Percentiles rank a stretch among this genome's conserved stretches.
Conservation (phyloP, 2,329 filamentous ascomycete genomes). For the Myrmaecium sp. region DNA sequence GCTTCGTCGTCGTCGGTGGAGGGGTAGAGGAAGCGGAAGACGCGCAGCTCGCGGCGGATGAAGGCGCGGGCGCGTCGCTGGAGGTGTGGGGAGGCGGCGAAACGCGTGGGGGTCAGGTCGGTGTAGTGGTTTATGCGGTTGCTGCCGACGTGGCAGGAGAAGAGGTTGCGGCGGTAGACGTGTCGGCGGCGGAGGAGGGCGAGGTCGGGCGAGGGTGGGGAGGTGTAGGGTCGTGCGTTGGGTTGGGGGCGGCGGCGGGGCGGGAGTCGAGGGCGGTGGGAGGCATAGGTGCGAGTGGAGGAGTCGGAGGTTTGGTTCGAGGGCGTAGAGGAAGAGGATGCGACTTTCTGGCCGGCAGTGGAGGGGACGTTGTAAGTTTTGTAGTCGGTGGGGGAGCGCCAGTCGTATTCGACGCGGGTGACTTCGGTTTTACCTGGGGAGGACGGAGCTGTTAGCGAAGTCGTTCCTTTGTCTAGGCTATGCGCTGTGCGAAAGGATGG, state of each 20-base stretch:
- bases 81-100: constrained; percentile 48
- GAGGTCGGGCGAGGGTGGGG: constrained; percentile 17
- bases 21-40: constrained; percentile 56
- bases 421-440: constrained; percentile 33
- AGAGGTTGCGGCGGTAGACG: constrained; percentile 57
- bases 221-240: constrained; percentile 7
- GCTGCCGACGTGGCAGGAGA: constrained; percentile 66
- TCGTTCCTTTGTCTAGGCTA: too few relatives aligned
- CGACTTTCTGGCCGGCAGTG: constrained; percentile 6
- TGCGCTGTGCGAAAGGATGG: constrained; percentile 3
- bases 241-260: constrained; percentile 5
- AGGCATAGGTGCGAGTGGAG: neutral
- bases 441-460: constrained; percentile 2
- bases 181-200: constrained; percentile 45
- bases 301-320: neutral
- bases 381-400: constrained; percentile 33
- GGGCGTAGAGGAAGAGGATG: constrained; percentile 2
- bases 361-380: constrained; percentile 40
- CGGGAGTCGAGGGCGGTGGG: constrained; percentile 6
- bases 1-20: constrained; percentile 10
- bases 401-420: constrained; percentile 48
- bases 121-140: constrained; percentile 63
- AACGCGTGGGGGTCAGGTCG: constrained; percentile 51
- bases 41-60: constrained; percentile 67
- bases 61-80: constrained; percentile 64